phyloP scores from a whole-genome alignment of 441 rosid species.

The Jatropha podagrica region DNA sequence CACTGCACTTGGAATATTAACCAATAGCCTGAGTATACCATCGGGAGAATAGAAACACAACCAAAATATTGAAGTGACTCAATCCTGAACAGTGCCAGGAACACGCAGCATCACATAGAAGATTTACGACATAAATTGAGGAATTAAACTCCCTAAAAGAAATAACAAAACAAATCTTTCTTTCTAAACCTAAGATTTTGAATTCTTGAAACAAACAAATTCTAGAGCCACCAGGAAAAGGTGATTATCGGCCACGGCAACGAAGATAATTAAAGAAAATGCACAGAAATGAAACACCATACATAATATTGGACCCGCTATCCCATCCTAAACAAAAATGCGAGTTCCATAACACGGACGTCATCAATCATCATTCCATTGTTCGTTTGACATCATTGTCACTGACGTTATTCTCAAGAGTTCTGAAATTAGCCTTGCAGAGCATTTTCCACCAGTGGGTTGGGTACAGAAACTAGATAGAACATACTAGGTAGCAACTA shows the following conservation, averaged over 20 bases:
- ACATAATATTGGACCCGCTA: not conserved
- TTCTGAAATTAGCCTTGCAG: not conserved
- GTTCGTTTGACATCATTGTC: not conserved
- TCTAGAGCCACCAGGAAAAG: not conserved
- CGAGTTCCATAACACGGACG: not conserved
- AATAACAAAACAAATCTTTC: not conserved
- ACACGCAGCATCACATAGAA: not conserved
- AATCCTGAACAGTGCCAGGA: not conserved
- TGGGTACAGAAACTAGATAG: not conserved
- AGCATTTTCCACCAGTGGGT: not conserved
- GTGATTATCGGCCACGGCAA: not conserved
- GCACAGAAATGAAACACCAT: not conserved
- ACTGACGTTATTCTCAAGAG: not conserved
- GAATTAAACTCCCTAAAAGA: not conserved
- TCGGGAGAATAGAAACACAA: not conserved
- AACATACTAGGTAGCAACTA: not conserved
- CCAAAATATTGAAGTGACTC: not conserved
- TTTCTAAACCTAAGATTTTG: not conserved
- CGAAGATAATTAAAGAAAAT: not conserved
- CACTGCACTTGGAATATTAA: conserved; percentile 46
- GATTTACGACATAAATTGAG: not conserved
- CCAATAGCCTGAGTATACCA: not conserved
- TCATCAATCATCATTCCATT: not conserved
- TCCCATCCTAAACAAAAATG: not conserved
- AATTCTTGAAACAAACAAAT: not conserved